Conservation (phyloP, 2,329 filamentous ascomycete genomes). For the Aspergillus pseudoglaucus region DNA sequence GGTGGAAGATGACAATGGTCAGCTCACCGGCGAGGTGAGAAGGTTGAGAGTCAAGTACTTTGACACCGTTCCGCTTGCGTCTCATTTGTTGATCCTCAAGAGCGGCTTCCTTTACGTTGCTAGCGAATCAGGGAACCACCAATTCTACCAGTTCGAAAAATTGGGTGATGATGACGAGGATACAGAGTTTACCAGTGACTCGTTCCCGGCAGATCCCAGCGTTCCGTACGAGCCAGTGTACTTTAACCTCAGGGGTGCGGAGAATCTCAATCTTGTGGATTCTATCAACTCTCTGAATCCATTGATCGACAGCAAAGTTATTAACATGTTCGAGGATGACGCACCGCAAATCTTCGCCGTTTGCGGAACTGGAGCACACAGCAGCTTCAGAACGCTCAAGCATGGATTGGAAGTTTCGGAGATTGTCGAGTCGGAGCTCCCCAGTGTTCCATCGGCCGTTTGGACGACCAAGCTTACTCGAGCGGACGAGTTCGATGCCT, state of each 20-base stretch:
- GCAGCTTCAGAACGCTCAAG: slow-evolving; percentile 83
- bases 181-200: slow-evolving; percentile 74
- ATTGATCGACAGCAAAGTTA: slow-evolving; percentile 82
- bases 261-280: slow-evolving; percentile 80
- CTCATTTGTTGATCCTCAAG: slow-evolving; percentile 85
- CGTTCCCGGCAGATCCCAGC: slow-evolving; percentile 68
- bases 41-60: slow-evolving; percentile 94
- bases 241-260: slow-evolving; percentile 71
- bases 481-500: slow-evolving; percentile 80
- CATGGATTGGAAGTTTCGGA: slow-evolving; percentile 91
- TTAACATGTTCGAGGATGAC: slow-evolving; percentile 84
- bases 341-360: slow-evolving; percentile 94
- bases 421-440: slow-evolving; percentile 88
- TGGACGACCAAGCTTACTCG: slow-evolving; percentile 89
- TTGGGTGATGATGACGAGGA: slow-evolving; percentile 93
- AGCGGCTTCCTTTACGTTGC: slow-evolving; percentile 92
- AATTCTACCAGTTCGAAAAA: slow-evolving; percentile 96
- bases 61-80: slow-evolving; percentile 85
- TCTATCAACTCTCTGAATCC: slow-evolving; percentile 86
- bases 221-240: slow-evolving; percentile 71
- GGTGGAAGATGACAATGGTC: slow-evolving; percentile 69
- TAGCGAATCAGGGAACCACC: slow-evolving; percentile 85
- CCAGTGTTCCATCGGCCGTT: slow-evolving; percentile 79
- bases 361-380: slow-evolving; percentile 80
- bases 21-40: slow-evolving; percentile 72